These are phyloP conservation scores for Panellus pusillus DNA, from an alignment of 768 basidiomycete species.

Conservation along the genomic window DNA sequence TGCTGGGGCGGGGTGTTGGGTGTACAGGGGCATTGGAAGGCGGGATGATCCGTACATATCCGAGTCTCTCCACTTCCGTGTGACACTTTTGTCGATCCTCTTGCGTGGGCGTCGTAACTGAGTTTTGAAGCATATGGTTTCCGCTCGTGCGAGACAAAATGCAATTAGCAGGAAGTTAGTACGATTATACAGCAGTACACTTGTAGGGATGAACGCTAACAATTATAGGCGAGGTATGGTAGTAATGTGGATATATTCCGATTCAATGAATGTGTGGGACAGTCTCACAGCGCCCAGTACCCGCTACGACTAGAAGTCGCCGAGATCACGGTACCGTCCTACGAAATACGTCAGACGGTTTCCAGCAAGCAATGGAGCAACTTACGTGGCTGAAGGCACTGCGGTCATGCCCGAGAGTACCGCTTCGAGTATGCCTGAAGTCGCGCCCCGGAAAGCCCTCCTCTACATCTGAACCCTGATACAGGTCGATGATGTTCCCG, in stretches of 20 bases:
- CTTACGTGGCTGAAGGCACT: conserved; percentile 22
- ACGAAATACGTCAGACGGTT: neutral
- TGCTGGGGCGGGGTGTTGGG: conserved; percentile 31
- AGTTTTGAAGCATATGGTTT: too few relatives aligned
- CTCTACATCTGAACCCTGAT: neutral
- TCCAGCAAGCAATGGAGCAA: neutral
- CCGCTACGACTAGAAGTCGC: conserved; percentile 12
- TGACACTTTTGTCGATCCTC: too few relatives aligned
- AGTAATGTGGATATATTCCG: neutral
- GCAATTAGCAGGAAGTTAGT: neutral
- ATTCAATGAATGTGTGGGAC: too few relatives aligned
- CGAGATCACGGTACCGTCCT: conserved; percentile 20
- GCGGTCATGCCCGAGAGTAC: conserved; percentile 13
- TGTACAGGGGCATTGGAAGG: conserved; percentile 19
- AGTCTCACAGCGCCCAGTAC: conserved; percentile 21
- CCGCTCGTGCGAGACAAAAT: too few relatives aligned
- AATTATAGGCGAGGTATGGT: neutral
- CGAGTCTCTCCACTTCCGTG: too few relatives aligned
- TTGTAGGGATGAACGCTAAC: conserved; percentile 2
- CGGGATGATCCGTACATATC: too few relatives aligned
- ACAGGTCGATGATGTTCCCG: conserved; percentile 20
- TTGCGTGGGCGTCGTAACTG: too few relatives aligned
- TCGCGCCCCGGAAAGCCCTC: conserved; percentile 3
- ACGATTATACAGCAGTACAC: neutral
- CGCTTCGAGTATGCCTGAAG: neutral